Conservation (phyloP, 225 moss, liverwort and hornwort species). For the Rhytidiadelphus loreus region DNA sequence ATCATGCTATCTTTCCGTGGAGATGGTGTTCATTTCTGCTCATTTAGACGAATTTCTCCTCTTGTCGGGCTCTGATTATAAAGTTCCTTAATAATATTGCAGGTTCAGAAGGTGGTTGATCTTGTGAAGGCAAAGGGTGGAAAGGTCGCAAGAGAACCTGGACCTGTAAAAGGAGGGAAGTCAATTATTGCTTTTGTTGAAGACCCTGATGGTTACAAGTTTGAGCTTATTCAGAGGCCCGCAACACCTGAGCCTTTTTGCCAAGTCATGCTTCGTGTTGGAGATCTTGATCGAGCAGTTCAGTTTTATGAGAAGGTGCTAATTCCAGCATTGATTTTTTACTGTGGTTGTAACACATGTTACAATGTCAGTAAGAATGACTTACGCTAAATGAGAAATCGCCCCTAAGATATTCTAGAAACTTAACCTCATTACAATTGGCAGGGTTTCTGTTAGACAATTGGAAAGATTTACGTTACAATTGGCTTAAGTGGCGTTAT, state of each 20-base stretch:
- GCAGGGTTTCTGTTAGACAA: not conserved
- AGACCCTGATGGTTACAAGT: constrained; percentile 94
- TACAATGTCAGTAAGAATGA: not conserved
- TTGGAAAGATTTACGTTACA: not conserved
- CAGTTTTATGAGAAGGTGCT: constrained; percentile 85
- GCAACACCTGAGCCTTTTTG: constrained; percentile 80
- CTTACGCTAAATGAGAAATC: not conserved
- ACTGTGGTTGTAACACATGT: not conserved
- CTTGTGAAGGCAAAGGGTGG: constrained; percentile 85
- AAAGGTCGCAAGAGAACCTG: constrained; percentile 79
- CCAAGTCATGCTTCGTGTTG: constrained; percentile 91
- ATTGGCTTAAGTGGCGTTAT: not conserved
- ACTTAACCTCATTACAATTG: not conserved
- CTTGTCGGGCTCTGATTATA: not conserved
- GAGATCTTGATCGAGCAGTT: constrained; percentile 77
- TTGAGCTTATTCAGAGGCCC: constrained; percentile 88
- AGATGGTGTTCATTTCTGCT: not conserved
- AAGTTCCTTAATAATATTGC: not conserved
- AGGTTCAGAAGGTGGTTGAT: constrained; percentile 87
- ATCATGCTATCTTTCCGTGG: not conserved
- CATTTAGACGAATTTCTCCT: not conserved
- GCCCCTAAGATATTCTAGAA: not conserved
- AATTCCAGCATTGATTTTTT: not conserved
- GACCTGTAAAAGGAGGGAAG: constrained; percentile 84
- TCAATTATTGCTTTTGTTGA: constrained; percentile 80